These are phyloP conservation scores for Oryza meridionalis DNA, from an alignment of 176 grass and related monocot genomes.

Conservation along the genomic window DNA sequence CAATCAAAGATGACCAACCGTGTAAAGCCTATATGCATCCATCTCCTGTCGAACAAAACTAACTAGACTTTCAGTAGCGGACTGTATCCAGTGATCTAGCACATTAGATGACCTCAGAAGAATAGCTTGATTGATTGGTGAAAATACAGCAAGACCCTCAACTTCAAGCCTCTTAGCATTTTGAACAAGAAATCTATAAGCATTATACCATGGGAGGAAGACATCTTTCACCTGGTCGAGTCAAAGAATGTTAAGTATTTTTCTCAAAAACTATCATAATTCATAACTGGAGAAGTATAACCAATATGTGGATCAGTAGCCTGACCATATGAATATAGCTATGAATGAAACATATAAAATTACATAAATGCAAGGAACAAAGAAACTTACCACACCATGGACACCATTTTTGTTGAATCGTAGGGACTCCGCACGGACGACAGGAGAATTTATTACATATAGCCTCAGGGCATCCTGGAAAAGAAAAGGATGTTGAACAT, in stretches of 20 bases:
- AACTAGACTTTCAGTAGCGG: constrained; percentile 92
- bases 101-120: constrained; percentile 90
- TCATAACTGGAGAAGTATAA: no score
- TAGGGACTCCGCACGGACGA: constrained; percentile 87
- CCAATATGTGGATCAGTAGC: no score
- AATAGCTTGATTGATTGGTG: constrained; percentile 59
- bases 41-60: constrained; percentile 94
- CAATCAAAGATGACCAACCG: constrained; percentile 51
- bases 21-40: constrained; percentile 96
- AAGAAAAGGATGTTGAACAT: not conserved
- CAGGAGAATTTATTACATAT: constrained; percentile 95
- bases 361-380: not conserved
- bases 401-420: constrained; percentile 89
- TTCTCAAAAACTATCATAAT: no score
- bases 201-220: constrained; percentile 99
- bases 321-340: no score
- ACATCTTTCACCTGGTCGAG: constrained; percentile 93
- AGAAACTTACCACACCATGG: constrained; percentile 85
- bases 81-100: constrained; percentile 95
- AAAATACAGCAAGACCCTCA: constrained; percentile 72
- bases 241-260: constrained; percentile 7
- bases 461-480: constrained; percentile 93
- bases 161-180: constrained; percentile 97
- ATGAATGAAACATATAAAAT: no score
- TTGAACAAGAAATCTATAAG: constrained; percentile 95